Evolutionary conservation across 257 asterid species (phyloP), one percentile per base, ranked within the genome.

Genomic region (Nyctanthes arbortristis): DNA sequence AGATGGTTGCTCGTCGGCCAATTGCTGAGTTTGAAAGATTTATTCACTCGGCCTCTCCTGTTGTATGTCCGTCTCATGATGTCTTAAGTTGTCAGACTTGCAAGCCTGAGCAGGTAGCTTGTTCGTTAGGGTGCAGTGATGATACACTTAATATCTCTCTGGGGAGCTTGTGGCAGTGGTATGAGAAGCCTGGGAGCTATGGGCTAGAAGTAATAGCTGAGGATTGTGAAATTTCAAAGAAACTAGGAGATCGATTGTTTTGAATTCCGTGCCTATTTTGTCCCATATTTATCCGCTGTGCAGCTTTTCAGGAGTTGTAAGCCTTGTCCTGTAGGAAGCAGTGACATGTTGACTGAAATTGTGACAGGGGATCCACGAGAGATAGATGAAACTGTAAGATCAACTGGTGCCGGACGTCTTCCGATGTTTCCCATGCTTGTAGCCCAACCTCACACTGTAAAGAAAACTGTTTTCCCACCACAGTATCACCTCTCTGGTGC

Each of bases 131-230:
- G 31, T 70, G 69, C 63, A 59, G 63, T 36, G 69, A 70, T 58
- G 69, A 70, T 54, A 49, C 28, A 11, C 76, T 72, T 11, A 59
- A 76, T 59, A 34, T 76, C 59, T 3, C 80, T 47, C 47, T 76
- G 39, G 68, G 69, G 63, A 70, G 61, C 63, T 43, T 76, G 69
- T 76, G 80, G 80, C 71, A 63, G 63, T 76, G 80, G 80, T 76
- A 76, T 59, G 80, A 70, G 60, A 58, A 70, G 55, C 73, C 60
- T 28, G 80, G 80, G 24, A 67, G 36, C 67, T 76, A 67, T 65
- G 80, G 80, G 43, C 54, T 76, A 62, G 80, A 70, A 66, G 80
- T 76, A 70, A 76, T 29, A 59, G 52, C 73, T 7, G 72, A 76
- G 65, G 80, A 76, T 40, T 43, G 54, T 11, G 22, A 56, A 64